Conservation (phyloP, 2,329 filamentous ascomycete genomes). For the Fonsecaea multimorphosa region DNA sequence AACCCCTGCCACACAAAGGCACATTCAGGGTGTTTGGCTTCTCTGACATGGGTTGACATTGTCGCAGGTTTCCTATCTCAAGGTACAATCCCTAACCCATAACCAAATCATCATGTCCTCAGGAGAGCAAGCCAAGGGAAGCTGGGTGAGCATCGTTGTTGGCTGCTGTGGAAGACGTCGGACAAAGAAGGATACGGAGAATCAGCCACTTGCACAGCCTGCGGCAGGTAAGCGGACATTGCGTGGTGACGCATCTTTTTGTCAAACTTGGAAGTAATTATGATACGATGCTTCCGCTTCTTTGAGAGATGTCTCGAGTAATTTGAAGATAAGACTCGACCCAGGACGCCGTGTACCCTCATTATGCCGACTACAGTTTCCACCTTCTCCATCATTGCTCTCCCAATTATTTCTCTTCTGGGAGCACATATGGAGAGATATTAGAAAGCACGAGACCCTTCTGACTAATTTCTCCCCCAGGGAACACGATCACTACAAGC, state of each 20-base stretch:
- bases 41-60: background rate
- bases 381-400: background rate
- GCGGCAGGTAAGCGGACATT: constrained; percentile 8
- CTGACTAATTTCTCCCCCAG: background rate
- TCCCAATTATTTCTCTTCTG: background rate
- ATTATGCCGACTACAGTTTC: background rate
- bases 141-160: constrained; percentile 4
- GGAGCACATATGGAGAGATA: background rate
- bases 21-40: background rate
- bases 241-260: background rate
- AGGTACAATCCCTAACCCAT: background rate
- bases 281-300: too few species aligned
- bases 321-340: background rate
- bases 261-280: too few species aligned
- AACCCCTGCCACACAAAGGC: background rate
- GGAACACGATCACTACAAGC: background rate
- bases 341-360: background rate
- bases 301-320: background rate
- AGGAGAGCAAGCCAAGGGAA: constrained; percentile 14
- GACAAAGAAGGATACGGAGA: background rate
- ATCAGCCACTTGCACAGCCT: background rate
- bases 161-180: constrained; percentile 1
- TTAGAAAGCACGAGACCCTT: background rate
- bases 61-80: constrained; percentile 2
- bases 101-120: constrained; percentile 12